Evolutionary conservation across 805 yeast genomes (phyloP).

Genomic region (Metschnikowia lachancei): DNA sequence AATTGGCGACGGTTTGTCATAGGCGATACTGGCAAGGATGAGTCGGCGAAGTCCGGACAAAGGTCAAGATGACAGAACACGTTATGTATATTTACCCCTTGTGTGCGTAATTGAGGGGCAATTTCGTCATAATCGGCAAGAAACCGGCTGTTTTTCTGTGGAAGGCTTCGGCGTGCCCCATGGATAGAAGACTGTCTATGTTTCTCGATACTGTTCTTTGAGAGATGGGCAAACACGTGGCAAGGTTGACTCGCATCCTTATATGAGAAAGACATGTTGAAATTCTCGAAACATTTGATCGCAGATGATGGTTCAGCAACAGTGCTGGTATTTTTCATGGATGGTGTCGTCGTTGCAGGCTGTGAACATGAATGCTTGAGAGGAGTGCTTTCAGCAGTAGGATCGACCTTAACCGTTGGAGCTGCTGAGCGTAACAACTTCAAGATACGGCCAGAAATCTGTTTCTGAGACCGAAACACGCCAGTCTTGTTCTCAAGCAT

Average conservation of each 20-base stretch:
- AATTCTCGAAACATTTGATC: constrained; percentile 5
- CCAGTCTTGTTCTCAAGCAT: constrained; percentile 40
- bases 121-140: constrained; percentile 9
- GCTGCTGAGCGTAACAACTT: constrained; percentile 10
- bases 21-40: constrained; percentile 19
- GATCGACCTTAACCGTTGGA: neutral
- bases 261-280: constrained; percentile 16
- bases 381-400: constrained; percentile 10
- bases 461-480: constrained; percentile 36
- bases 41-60: constrained; percentile 1
- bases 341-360: neutral
- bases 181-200: neutral
- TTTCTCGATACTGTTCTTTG: neutral
- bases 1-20: constrained; percentile 15
- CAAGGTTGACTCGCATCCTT: constrained; percentile 6
- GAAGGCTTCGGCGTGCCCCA: constrained; percentile 2
- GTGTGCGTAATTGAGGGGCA: constrained; percentile 7
- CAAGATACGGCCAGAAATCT: constrained; percentile 24
- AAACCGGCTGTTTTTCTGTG: constrained; percentile 9
- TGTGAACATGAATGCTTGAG: neutral
- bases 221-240: constrained; percentile 14
- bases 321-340: neutral
- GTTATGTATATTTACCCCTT: constrained; percentile 12
- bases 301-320: neutral
- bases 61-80: constrained; percentile 13